These are phyloP conservation scores for Alternaria sp. DNA, from an alignment of 2,329 filamentous ascomycete species.

Conservation along the genomic window DNA sequence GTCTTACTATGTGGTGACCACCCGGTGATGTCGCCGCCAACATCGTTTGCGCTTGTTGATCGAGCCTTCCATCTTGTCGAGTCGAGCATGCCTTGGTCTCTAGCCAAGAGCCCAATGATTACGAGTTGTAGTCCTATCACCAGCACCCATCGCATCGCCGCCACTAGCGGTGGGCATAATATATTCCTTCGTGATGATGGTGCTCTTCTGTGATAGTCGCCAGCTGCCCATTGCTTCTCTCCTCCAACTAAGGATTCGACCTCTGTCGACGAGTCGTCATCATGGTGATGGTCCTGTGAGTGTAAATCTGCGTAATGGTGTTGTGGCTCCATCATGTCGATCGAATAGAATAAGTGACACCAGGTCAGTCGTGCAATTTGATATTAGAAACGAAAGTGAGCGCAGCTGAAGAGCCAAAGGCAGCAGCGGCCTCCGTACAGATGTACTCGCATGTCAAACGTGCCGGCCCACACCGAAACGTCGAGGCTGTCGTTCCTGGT, in stretches of 20 bases:
- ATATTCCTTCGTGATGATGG: slow-evolving; percentile 26
- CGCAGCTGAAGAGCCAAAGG: slow-evolving; percentile 35
- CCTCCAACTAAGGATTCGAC: slow-evolving; percentile 40
- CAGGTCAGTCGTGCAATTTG: slow-evolving; percentile 19
- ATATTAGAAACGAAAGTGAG: slow-evolving; percentile 25
- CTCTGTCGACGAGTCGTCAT: slow-evolving; percentile 43
- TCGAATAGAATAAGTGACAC: slow-evolving; percentile 20
- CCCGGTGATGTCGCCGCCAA: slow-evolving; percentile 43
- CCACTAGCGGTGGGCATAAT: slow-evolving; percentile 15
- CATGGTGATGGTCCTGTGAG: slow-evolving; percentile 29
- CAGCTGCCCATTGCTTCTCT: slow-evolving; percentile 34
- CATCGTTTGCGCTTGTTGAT: slow-evolving; percentile 35
- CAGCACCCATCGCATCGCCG: slow-evolving; percentile 36
- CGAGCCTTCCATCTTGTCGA: slow-evolving; percentile 23
- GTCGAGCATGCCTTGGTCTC: slow-evolving; percentile 38
- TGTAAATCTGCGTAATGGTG: slow-evolving; percentile 40
- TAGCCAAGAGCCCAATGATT: slow-evolving; percentile 39
- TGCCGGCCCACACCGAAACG: slow-evolving; percentile 15
- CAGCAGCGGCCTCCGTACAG: slow-evolving; percentile 15
- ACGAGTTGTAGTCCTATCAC: slow-evolving; percentile 40
- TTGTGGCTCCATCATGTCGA: slow-evolving; percentile 35
- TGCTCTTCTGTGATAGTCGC: slow-evolving; percentile 24
- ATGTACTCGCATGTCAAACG: slow-evolving; percentile 20
- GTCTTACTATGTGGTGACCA: slow-evolving; percentile 41
- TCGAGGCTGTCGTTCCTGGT: slow-evolving; percentile 34